Conservation (phyloP, 495 filamentous ascomycete species). For the Penicillium bialowiezense region DNA sequence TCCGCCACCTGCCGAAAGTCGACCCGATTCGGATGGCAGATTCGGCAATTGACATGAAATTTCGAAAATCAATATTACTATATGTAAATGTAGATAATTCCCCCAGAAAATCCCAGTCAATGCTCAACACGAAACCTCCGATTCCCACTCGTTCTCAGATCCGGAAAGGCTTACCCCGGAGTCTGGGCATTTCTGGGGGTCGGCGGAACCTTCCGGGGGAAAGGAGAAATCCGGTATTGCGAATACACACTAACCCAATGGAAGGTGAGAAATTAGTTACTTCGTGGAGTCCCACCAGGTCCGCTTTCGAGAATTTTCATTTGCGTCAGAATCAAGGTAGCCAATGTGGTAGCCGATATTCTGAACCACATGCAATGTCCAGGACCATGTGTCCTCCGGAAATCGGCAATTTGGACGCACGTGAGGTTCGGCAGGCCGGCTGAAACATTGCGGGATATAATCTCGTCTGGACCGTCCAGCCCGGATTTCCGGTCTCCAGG, state of each 20-base stretch:
- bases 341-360: no score
- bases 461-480: background rate
- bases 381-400: background rate
- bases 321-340: no score
- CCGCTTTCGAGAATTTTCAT: background rate
- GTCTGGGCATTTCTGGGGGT: background rate
- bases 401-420: constrained; percentile 6
- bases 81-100: no score
- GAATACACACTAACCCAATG: background rate
- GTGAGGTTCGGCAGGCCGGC: constrained; percentile 7
- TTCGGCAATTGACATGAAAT: background rate
- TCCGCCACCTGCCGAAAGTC: background rate
- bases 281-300: background rate
- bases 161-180: background rate
- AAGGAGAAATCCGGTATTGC: background rate
- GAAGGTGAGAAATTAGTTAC: no score
- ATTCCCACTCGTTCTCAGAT: background rate
- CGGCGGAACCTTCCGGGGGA: background rate
- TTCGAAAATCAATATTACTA: no score
- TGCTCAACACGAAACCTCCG: no score
- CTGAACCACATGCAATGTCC: no score
- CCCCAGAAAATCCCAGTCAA: no score
- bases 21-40: background rate
- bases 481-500: background rate
- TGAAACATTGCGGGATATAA: constrained; percentile 2